Evolutionary conservation across 257 asterid species (phyloP), one percentile per base, ranked within the genome.

Genomic region (Solanum megistacrolobum): DNA sequence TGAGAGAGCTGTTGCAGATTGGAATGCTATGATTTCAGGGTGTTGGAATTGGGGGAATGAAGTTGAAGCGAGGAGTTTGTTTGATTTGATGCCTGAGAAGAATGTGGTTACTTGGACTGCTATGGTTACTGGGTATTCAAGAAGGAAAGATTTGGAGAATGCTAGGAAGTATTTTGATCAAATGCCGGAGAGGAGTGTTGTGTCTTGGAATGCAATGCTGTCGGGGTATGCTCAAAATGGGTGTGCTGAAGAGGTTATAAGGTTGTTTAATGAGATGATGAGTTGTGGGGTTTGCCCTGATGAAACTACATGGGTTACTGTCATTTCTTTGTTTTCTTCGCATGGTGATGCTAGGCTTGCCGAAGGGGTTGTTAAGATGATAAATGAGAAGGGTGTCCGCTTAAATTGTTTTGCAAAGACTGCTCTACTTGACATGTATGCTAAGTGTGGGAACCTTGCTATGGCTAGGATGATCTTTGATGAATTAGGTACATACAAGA

Each of bases 151-250:
- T 89, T 84, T 93, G 91, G 91, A 66, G 87, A 92, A 82, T 79
- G 98, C 98, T 14, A 90, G 94, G 88, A 89, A 88, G 75, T 91
- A 89, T 87, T 96, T 96, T 74, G 92, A 94, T 88, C 87, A 86
- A 87, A 94, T 93, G 94, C 95, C 98, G 0, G 93, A 89, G 76
- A 95, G 89, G 78, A 92, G 66, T 43, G 91, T 93, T 14, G 94
- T 94, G 73, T 93, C 98, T 1, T 96, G 98, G 98, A 96, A 95
- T 62, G 98, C 98, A 32, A 95, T 96, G 94, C 87, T 95, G 83
- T 92, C 96, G 1, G 98, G 95, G 21, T 94, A 93, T 87, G 94
- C 93, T 72, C 95, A 93, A 76, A 93, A 91, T 88, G 95, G 95
- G 86, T 87, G 86, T 48, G 73, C 90, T 46, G 91, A 92, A 69